Percentiles rank a stretch among this genome's conserved stretches.
phyloP scores from a whole-genome alignment of 2,329 filamentous ascomycete species.

The Lecanoromycetidae sp. region DNA sequence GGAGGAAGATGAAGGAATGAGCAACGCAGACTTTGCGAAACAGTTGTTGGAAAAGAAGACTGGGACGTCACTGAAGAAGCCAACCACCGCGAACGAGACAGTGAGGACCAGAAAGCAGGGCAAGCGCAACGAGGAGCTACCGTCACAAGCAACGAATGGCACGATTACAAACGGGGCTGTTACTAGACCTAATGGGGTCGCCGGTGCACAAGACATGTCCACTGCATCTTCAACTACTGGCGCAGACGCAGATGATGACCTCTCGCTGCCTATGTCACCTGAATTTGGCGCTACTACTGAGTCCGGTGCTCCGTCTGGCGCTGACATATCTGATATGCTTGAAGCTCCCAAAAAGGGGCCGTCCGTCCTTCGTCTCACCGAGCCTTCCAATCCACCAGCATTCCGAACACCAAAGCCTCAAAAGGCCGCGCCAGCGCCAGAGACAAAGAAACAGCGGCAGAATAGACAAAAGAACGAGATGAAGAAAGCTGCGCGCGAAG shows the following conservation, averaged over 20 bases:
- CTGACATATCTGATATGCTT: conserved; percentile 83
- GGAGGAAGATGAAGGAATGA: conserved; percentile 47
- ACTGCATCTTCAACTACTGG: conserved; percentile 59
- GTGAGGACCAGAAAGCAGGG: conserved; percentile 43
- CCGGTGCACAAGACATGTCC: conserved; percentile 32
- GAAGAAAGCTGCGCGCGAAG: conserved; percentile 60
- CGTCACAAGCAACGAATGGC: conserved; percentile 4
- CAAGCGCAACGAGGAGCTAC: conserved; percentile 46
- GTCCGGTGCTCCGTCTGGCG: conserved; percentile 29
- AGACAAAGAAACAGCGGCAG: conserved; percentile 93
- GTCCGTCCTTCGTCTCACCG: conserved; percentile 66
- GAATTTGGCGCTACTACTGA: conserved; percentile 34
- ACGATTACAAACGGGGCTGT: too few relatives aligned
- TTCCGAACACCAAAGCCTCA: conserved; percentile 49
- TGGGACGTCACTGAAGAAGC: conserved; percentile 46
- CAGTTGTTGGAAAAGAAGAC: conserved; percentile 60
- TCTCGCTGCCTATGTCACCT: conserved; percentile 59
- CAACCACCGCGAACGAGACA: conserved; percentile 21
- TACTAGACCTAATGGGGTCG: conserved; percentile 4
- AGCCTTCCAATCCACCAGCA: conserved; percentile 41
- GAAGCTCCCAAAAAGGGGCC: conserved; percentile 58
- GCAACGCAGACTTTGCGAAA: conserved; percentile 64
- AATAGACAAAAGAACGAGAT: conserved; percentile 80
- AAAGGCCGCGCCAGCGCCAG: conserved; percentile 41
- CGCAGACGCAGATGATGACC: conserved; percentile 69